These are phyloP conservation scores for Mycocentrospora acerina DNA, from an alignment of 2,329 filamentous ascomycete genomes.

Conservation along the genomic window DNA sequence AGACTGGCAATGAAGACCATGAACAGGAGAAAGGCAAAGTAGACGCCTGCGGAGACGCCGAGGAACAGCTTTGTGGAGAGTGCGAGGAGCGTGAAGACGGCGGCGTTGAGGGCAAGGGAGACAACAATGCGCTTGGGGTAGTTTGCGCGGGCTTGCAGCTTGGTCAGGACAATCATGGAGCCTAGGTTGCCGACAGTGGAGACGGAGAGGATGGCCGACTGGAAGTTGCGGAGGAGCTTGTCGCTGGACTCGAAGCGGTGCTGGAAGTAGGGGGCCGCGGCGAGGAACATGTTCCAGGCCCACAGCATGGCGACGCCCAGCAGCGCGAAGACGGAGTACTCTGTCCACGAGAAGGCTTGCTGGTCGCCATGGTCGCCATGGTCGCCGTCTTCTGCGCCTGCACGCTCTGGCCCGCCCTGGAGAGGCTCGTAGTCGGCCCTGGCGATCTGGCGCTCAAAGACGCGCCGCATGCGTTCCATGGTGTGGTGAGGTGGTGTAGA, in stretches of 20 bases:
- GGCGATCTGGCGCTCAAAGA: constrained; percentile 32
- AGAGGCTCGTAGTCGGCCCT: constrained; percentile 40
- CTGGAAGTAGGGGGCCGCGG: constrained; percentile 91
- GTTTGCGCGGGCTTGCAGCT: constrained; percentile 77
- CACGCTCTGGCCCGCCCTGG: constrained; percentile 38
- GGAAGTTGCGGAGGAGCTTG: constrained; percentile 79
- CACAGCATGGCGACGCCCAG: constrained; percentile 93
- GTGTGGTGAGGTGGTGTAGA: constrained; percentile 8
- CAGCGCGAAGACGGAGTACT: constrained; percentile 82
- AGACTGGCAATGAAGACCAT: constrained; percentile 80
- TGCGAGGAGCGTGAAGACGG: constrained; percentile 74
- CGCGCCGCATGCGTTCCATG: constrained; percentile 40
- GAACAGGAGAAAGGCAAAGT: constrained; percentile 78
- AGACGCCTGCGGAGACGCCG: constrained; percentile 61
- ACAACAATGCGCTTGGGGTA: constrained; percentile 84
- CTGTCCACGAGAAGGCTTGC: constrained; percentile 82
- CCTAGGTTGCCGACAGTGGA: constrained; percentile 81
- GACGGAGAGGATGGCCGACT: constrained; percentile 83
- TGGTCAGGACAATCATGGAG: constrained; percentile 74
- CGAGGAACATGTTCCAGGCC: constrained; percentile 99
- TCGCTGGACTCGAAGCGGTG: constrained; percentile 70
- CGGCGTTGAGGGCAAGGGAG: constrained; percentile 75
- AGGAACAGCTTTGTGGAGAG: constrained; percentile 74
- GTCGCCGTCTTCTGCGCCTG: constrained; percentile 38
- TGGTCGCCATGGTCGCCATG: constrained; percentile 19